Conservation (phyloP, 148 eudicot species). For the Vaccinium darrowii region DNA sequence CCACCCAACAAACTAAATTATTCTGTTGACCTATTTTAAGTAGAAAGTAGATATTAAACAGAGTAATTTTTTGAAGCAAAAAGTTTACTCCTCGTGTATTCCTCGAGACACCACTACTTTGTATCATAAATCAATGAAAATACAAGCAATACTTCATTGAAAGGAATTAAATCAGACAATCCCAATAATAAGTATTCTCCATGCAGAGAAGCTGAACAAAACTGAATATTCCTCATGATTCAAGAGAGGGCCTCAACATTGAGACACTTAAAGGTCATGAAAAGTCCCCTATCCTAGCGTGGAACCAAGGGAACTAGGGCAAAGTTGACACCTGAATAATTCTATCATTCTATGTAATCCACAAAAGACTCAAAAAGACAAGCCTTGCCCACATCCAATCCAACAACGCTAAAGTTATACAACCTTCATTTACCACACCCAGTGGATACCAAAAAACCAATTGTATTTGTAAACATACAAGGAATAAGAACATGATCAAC, state of each 20-base stretch:
- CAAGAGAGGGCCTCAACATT: background rate
- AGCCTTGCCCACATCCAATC: background rate
- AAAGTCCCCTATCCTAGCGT: background rate
- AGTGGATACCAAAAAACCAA: background rate
- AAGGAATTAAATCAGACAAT: background rate
- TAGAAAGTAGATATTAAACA: background rate
- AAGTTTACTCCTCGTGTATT: background rate
- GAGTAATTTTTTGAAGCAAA: background rate
- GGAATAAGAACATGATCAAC: background rate
- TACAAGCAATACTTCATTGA: background rate
- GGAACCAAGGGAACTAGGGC: background rate
- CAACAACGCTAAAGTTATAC: background rate
- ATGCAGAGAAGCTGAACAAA: background rate
- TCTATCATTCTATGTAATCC: background rate
- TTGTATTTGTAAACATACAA: background rate
- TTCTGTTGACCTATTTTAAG: background rate
- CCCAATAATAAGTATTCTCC: background rate
- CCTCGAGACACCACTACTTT: background rate
- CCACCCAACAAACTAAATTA: background rate
- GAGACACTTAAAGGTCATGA: background rate
- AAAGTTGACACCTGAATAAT: background rate
- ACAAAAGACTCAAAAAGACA: background rate
- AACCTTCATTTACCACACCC: background rate
- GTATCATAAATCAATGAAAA: background rate
- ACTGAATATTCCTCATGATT: background rate